Evolutionary conservation across 202 grass and related monocot species (phyloP), one percentile per base, ranked within the genome.

Genomic region (Panicum hallii): DNA sequence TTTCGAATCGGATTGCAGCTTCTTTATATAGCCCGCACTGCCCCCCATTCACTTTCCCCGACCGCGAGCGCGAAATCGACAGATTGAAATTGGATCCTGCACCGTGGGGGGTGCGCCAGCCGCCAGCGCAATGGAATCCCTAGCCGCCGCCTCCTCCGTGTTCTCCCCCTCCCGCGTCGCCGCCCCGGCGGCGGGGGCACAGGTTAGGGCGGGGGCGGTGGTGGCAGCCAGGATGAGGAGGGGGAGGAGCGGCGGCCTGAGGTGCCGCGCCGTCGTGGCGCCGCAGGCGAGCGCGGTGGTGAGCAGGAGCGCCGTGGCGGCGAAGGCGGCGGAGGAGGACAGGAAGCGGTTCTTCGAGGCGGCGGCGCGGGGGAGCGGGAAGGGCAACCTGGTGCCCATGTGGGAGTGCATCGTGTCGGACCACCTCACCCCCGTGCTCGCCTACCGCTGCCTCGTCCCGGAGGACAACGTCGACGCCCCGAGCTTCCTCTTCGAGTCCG

Each of bases 401-500:
- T 91, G 84, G 74, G 89, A 90, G 76, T 92, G 91, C 87, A 97
- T 97, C 79, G 90, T 97, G 40, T 87, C 87, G n/a, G 94, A 97
- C 82, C 91, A 97, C 75, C 91, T 97, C 78, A 97, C 94, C 45
- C 94, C 94, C n/a, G 87, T 97, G 57, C 82, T 93, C 64, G 91
- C 91, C 74, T 97, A 97, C 73, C 91, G 94, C 60, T 97, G 94
- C 81, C 94, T 97, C 64, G 89, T 97, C 52, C 78, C 77, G 12
- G 89, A 91, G 82, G 91, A 92, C 73, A 88, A 92, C 75, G 85
- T 82, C 70, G 94, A 94, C 10, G 41, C 91, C 70, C 94, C 94
- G 22, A 97, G 94, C 82, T 97, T 97, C 83, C 94, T 94, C 75
- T 97, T 94, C 79, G 94, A 97, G 85, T 97, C 94, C 52, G 91